A percentile compares a stretch with the other conserved stretches of the same genome.
Evolutionary conservation across 106 monocot genomes (phyloP).

Genomic region (Acanthochlamys bracteata): DNA sequence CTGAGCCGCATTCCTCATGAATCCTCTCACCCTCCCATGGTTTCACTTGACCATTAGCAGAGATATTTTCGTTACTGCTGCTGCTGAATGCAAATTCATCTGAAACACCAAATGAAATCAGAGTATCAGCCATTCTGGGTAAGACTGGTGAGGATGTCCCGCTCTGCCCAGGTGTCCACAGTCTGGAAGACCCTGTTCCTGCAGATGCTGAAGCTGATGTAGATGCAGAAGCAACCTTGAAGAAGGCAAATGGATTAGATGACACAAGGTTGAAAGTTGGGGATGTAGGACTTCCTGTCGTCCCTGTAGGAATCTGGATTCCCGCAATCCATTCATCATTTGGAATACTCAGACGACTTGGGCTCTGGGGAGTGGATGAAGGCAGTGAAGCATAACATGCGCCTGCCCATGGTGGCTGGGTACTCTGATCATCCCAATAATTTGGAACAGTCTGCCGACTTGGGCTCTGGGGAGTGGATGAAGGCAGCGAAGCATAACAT

Average conservation of each 20-base stretch:
- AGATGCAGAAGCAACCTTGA: slow-evolving; percentile 8
- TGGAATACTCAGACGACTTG: slow-evolving; percentile 19
- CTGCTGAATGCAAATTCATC: slow-evolving; percentile 51
- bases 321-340: slow-evolving; percentile 29
- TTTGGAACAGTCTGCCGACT: slow-evolving; percentile 24
- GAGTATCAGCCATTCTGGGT: slow-evolving; percentile 13
- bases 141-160: slow-evolving; percentile 49
- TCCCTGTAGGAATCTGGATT: slow-evolving; percentile 7
- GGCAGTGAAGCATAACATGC: slow-evolving; percentile 12
- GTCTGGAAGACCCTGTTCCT: slow-evolving; percentile 20
- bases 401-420: slow-evolving; percentile 34
- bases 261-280: slow-evolving; percentile 58
- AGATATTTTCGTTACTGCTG: slow-evolving; percentile 15
- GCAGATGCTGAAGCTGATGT: slow-evolving; percentile 6
- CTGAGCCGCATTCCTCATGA: slow-evolving; percentile 44
- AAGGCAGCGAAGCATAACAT: slow-evolving; percentile 15
- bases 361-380: slow-evolving; percentile 38
- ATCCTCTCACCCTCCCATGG: slow-evolving; percentile 67
- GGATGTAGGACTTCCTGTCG: slow-evolving; percentile 27
- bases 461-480: slow-evolving; percentile 41
- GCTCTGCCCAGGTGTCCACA: slow-evolving; percentile 45
- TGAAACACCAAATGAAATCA: slow-evolving; percentile 12
- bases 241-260: slow-evolving; percentile 27
- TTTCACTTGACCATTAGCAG: slow-evolving; percentile 26
- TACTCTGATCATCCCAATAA: slow-evolving; percentile 40